These are phyloP conservation scores for Penicillium paneum DNA, from an alignment of 2,329 filamentous ascomycete species.

Conservation along the genomic window DNA sequence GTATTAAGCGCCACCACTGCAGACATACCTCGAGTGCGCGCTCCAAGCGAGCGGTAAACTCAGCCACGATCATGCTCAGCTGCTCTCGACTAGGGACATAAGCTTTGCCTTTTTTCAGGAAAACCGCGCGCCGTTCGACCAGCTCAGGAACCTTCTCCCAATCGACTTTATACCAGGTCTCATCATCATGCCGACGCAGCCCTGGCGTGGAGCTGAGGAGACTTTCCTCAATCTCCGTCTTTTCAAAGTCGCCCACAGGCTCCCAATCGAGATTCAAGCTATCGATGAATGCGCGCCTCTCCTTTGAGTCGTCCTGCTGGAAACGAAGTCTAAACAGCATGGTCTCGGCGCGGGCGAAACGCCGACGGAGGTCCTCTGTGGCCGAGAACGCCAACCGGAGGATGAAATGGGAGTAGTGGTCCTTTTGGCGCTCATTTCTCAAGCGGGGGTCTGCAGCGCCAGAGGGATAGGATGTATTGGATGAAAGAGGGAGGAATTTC, in stretches of 20 bases:
- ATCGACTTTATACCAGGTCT: slow-evolving; percentile 92
- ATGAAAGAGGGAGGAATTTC: slow-evolving; percentile 78
- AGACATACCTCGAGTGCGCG: slow-evolving; percentile 70
- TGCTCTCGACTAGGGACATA: slow-evolving; percentile 88
- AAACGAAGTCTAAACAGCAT: slow-evolving; percentile 84
- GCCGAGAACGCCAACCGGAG: slow-evolving; percentile 86
- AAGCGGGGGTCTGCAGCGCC: slow-evolving; percentile 52
- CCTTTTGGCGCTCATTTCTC: slow-evolving; percentile 76
- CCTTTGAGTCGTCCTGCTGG: slow-evolving; percentile 68
- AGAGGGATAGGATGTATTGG: slow-evolving; percentile 63
- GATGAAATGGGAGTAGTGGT: slow-evolving; percentile 98
- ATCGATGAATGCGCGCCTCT: slow-evolving; percentile 73
- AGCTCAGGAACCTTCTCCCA: slow-evolving; percentile 92
- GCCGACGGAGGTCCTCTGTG: slow-evolving; percentile 82
- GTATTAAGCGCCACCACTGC: slow-evolving; percentile 5
- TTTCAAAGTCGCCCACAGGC: slow-evolving; percentile 74
- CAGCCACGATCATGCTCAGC: slow-evolving; percentile 80
- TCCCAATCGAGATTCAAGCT: slow-evolving; percentile 82
- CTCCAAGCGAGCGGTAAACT: slow-evolving; percentile 78
- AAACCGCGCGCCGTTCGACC: slow-evolving; percentile 73
- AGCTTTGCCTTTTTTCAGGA: slow-evolving; percentile 76
- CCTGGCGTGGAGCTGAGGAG: slow-evolving; percentile 57
- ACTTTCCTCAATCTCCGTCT: slow-evolving; percentile 61
- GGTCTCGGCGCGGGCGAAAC: slow-evolving; percentile 82
- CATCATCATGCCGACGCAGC: slow-evolving; percentile 62